These are phyloP conservation scores for Pharus latifolius DNA, from an alignment of 176 grass and related monocot genomes.

Conservation along the genomic window DNA sequence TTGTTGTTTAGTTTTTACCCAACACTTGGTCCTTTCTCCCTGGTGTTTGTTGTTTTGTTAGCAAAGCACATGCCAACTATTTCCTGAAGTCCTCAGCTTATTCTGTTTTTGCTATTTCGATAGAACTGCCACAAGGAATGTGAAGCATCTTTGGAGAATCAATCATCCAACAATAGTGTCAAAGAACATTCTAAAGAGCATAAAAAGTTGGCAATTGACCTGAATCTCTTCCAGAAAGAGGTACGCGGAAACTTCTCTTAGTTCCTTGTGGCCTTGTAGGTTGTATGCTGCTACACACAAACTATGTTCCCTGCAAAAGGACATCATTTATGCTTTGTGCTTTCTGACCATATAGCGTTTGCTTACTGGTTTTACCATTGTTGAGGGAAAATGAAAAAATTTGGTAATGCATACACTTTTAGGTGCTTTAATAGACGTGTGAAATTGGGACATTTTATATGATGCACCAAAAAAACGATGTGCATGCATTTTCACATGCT, in stretches of 20 bases:
- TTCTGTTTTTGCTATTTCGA: conserved; percentile 6
- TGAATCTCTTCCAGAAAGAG: conserved; percentile 81
- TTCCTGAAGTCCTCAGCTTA: too few relatives aligned
- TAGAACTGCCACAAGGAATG: conserved; percentile 33
- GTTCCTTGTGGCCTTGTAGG: background rate
- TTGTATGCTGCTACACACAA: too few relatives aligned
- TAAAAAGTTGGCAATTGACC: conserved; percentile 50
- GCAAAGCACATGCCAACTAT: too few relatives aligned
- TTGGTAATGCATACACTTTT: too few relatives aligned
- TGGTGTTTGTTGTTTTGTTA: background rate
- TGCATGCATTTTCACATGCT: too few relatives aligned
- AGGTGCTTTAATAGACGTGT: too few relatives aligned
- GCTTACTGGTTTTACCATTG: background rate
- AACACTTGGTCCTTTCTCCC: background rate
- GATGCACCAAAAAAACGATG: too few relatives aligned
- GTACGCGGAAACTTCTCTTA: conserved; percentile 37
- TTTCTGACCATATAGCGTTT: too few relatives aligned
- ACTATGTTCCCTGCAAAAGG: too few relatives aligned
- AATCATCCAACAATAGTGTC: conserved; percentile 17
- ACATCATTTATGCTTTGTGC: background rate
- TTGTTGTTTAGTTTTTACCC: too few relatives aligned
- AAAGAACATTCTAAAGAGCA: conserved; percentile 63
- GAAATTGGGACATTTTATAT: too few relatives aligned
- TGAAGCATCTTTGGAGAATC: conserved; percentile 15
- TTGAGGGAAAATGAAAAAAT: background rate